Base-by-base conservation (phyloP, 2,329 filamentous ascomycete species). In the Helicocarpus griseus region DNA sequence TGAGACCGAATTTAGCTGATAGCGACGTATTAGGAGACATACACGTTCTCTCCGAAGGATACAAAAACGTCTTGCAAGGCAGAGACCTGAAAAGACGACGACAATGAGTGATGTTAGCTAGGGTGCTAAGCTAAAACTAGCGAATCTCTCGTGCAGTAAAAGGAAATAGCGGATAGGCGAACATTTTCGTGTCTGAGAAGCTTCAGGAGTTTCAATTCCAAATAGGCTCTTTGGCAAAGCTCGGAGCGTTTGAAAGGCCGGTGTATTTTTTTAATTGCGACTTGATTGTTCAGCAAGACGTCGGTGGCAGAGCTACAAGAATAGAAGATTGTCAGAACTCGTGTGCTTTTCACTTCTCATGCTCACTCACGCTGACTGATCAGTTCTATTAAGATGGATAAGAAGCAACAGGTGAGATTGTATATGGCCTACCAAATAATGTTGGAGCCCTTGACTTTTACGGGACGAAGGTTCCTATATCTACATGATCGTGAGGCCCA, bases 251-350 rank as follows among this genome's bases (percentile, higher is more conserved):
- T 31, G 26, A 44, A 44, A 3, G 41, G 24, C 6, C 29, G 41
- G 26, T 28, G n/a, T 44, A 44, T 44, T 44, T 44, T 44, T 26
- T 29, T 44, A 19, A 44, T 44, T 29, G 41, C 41, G 11, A 44
- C 41, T 29, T 19, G 24, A 19, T 14, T 44, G 41, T 9, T 6
- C 8, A 44, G 22, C 5, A 21, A 11, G 5, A 9, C 26, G 11
- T 44, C 41, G 6, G 22, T 44, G 5, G 41, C 41, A 8, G 41
- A 44, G 41, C 41, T 44, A 24, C 17, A 29, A 44, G 26, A 6
- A 28, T 26, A 31, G 11, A 35, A 11, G 9, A 11, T 35, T 14
- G n/a, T 35, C n/a, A 35, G 31, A 1, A 1, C 3, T 35, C n/a
- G n/a, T n/a, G n/a, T n/a, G n/a, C n/a, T n/a, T n/a, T n/a, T n/a